Evolutionary conservation across 2,329 filamentous ascomycete genomes (phyloP).

Genomic region (Shiraia sp.): DNA sequence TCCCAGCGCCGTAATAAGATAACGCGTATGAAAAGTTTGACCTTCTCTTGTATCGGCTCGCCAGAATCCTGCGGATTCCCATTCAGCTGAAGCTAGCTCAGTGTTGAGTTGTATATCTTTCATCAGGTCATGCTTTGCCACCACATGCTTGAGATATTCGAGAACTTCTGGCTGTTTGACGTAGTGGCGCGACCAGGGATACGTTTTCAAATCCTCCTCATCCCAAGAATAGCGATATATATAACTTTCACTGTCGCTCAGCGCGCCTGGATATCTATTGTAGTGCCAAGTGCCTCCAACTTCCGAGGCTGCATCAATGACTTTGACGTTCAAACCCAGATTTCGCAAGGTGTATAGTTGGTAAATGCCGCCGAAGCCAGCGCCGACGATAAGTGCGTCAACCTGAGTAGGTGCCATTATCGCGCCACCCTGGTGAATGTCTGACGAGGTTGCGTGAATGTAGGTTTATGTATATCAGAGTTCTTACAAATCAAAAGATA

Average conservation of each 20-base stretch:
- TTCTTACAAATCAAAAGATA: no score
- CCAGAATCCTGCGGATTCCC: constrained; percentile 40
- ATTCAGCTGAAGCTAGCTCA: constrained; percentile 38
- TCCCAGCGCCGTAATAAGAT: constrained; percentile 14
- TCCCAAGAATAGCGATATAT: constrained; percentile 39
- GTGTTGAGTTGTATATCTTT: constrained; percentile 49
- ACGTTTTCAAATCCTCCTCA: constrained; percentile 35
- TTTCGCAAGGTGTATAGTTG: constrained; percentile 29
- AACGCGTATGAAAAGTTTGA: constrained; percentile 13
- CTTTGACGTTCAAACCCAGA: constrained; percentile 23
- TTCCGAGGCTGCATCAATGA: constrained; percentile 21
- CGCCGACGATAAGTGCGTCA: constrained; percentile 31
- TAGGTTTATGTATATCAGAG: no score
- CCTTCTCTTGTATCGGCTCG: constrained; percentile 24
- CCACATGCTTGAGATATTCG: constrained; percentile 40
- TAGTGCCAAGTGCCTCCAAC: constrained; percentile 33
- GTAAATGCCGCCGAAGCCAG: constrained; percentile 35
- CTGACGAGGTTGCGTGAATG: no score
- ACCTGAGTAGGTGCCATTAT: no score
- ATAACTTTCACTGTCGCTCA: no score
- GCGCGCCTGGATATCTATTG: no score
- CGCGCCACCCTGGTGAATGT: no score
- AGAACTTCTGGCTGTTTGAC: constrained; percentile 40
- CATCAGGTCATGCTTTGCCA: constrained; percentile 38
- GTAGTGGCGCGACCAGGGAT: constrained; percentile 45